A percentile compares a stretch with the other conserved stretches of the same genome.
phyloP scores from a whole-genome alignment of 768 basidiomycete species.

The Phaeotremella skinneri region DNA sequence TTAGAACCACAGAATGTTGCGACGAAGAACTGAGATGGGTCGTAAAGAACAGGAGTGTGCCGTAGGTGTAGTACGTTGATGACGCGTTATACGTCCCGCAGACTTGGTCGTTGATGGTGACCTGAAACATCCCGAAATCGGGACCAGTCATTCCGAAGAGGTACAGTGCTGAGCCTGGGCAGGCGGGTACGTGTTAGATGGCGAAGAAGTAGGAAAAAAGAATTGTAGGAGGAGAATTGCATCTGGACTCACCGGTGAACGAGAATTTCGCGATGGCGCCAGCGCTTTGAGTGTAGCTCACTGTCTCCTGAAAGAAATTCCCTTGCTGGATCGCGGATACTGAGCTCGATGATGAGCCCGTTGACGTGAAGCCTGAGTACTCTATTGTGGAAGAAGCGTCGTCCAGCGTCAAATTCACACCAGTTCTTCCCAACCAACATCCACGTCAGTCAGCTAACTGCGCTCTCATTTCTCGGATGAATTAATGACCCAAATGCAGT shows the following conservation, averaged over 20 bases:
- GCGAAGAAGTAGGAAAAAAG: neutral
- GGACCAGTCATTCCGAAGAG: slow-evolving; percentile 40
- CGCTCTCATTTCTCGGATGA: neutral
- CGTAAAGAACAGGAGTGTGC: slow-evolving; percentile 31
- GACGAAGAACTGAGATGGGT: slow-evolving; percentile 16
- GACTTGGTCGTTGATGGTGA: slow-evolving; percentile 16
- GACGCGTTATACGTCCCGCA: slow-evolving; percentile 31
- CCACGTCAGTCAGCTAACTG: slow-evolving; percentile 1
- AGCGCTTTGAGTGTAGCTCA: slow-evolving; percentile 36
- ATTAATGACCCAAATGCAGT: slow-evolving; percentile 17
- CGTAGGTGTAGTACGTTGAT: slow-evolving; percentile 21
- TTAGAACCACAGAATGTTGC: slow-evolving; percentile 24
- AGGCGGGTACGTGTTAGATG: slow-evolving; percentile 7
- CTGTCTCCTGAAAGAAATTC: slow-evolving; percentile 28
- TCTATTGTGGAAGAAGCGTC: slow-evolving; percentile 27
- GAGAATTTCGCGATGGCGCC: slow-evolving; percentile 20
- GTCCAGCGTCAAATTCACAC: slow-evolving; percentile 34
- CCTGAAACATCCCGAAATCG: slow-evolving; percentile 24
- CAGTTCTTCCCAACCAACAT: neutral
- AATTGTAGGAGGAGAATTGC: neutral
- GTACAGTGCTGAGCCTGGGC: slow-evolving; percentile 37
- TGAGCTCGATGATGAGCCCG: slow-evolving; percentile 5
- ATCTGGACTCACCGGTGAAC: slow-evolving; percentile 22
- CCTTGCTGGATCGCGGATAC: slow-evolving; percentile 28
- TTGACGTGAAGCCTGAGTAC: slow-evolving; percentile 33